Evolutionary conservation across 495 filamentous ascomycete genomes (phyloP).

Genomic region (Aspergillus nanangensis): DNA sequence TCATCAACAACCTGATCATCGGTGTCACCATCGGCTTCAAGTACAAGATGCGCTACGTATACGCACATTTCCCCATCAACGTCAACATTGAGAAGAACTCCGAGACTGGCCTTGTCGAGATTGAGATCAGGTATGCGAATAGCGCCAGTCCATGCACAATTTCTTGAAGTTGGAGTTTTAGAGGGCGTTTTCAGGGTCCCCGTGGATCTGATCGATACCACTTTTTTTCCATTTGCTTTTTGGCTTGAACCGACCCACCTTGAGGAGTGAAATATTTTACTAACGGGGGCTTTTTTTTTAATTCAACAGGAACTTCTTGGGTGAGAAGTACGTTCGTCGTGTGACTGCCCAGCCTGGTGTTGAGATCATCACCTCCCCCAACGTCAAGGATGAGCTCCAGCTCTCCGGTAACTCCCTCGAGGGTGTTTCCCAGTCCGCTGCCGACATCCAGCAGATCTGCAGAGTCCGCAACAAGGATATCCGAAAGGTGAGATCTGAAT

Average conservation of each 20-base stretch:
- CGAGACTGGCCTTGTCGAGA: constrained; percentile 80
- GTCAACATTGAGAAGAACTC: constrained; percentile 96
- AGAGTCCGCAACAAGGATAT: constrained; percentile 99
- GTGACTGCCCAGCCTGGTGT: constrained; percentile 87
- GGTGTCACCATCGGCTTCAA: constrained; percentile 98
- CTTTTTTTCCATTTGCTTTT: no score
- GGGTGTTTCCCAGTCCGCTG: constrained; percentile 93
- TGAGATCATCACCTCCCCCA: constrained; percentile 80
- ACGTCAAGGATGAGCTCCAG: constrained; percentile 94
- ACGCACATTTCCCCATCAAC: constrained; percentile 99
- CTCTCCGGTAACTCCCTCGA: constrained; percentile 92
- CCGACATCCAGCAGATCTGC: constrained; percentile 99
- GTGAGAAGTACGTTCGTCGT: constrained; percentile 97
- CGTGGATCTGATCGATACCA: no score
- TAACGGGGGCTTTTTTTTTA: no score
- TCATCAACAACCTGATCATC: constrained; percentile 97
- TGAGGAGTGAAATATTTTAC: no score
- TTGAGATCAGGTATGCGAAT: constrained; percentile 89
- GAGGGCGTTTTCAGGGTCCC: not conserved
- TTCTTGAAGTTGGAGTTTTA: not conserved
- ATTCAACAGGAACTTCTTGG: constrained; percentile 99
- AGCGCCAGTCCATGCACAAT: constrained; percentile 1
- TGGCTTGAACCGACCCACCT: no score
- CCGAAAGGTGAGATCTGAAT: constrained; percentile 90
- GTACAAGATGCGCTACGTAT: constrained; percentile 99